phyloP scores from a whole-genome alignment of 2,329 filamentous ascomycete species.

The Xylaria sp. region DNA sequence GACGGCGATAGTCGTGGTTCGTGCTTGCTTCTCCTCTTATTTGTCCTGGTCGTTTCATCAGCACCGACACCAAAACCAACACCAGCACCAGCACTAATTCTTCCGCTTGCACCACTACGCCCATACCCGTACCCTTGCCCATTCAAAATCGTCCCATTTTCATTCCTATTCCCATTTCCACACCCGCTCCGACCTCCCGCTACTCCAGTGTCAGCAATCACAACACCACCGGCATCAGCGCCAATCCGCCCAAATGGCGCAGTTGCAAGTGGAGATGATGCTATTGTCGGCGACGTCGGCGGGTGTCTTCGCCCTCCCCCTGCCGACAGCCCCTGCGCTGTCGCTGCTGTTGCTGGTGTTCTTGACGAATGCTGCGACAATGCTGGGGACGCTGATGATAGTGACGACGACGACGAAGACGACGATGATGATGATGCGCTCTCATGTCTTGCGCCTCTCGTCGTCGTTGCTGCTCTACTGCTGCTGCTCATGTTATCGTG shows the following conservation, averaged over 20 bases:
- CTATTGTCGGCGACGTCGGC: conserved; percentile 24
- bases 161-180: conserved; percentile 4
- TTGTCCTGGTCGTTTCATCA: conserved; percentile 22
- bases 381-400: conserved; percentile 11
- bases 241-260: conserved; percentile 14
- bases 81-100: not conserved
- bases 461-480: conserved; percentile 18
- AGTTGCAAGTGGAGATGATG: conserved; percentile 29
- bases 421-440: not conserved
- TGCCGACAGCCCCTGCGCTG: conserved; percentile 2
- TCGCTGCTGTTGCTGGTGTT: not conserved
- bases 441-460: not conserved
- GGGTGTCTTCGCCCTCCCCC: conserved; percentile 18
- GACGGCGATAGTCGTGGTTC: conserved; percentile 39
- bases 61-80: not conserved
- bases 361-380: not conserved
- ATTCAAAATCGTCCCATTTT: not conserved
- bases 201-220: not conserved
- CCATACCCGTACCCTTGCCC: not conserved
- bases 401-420: not conserved
- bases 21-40: conserved; percentile 33
- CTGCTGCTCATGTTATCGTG: conserved; percentile 21
- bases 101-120: no score
- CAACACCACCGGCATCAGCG: not conserved
- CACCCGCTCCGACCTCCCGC: not conserved